Conservation (phyloP, 129 eudicot species). For the Ambrosia trifida region DNA sequence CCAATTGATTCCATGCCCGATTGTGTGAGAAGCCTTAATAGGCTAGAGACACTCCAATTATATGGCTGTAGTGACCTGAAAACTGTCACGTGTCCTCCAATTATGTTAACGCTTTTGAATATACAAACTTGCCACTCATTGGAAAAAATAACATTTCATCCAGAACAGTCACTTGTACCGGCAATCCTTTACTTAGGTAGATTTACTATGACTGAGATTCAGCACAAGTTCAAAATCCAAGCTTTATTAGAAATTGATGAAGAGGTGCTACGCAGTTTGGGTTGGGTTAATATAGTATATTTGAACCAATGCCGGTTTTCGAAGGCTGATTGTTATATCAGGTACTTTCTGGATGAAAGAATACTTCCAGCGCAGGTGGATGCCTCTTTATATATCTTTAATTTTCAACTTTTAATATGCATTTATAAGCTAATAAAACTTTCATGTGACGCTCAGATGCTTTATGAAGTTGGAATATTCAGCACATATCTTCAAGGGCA, state of each 20-base stretch:
- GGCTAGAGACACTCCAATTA: conserved; percentile 13
- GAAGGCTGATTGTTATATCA: neutral
- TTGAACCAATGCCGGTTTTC: neutral
- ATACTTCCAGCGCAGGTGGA: conserved; percentile 12
- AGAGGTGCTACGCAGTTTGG: conserved; percentile 10
- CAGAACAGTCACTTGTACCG: neutral
- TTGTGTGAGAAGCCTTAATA: conserved; percentile 16
- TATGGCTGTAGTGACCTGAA: conserved; percentile 4
- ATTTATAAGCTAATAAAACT: neutral
- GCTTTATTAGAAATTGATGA: conserved; percentile 13
- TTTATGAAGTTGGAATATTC: conserved; percentile 29
- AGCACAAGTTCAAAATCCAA: conserved; percentile 3
- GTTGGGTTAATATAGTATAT: neutral
- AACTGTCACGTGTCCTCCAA: conserved; percentile 10
- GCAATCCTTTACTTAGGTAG: neutral
- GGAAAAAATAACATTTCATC: conserved; percentile 8
- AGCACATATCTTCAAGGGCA: neutral
- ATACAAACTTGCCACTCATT: neutral
- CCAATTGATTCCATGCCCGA: no score
- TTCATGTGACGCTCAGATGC: neutral
- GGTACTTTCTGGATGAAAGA: neutral
- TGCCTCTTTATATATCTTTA: neutral
- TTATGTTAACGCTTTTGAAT: neutral
- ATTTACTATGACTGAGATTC: conserved; percentile 7
- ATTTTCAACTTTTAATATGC: neutral